Base-by-base conservation (phyloP, 805 yeast species). In the Kazachstania taianensis region DNA sequence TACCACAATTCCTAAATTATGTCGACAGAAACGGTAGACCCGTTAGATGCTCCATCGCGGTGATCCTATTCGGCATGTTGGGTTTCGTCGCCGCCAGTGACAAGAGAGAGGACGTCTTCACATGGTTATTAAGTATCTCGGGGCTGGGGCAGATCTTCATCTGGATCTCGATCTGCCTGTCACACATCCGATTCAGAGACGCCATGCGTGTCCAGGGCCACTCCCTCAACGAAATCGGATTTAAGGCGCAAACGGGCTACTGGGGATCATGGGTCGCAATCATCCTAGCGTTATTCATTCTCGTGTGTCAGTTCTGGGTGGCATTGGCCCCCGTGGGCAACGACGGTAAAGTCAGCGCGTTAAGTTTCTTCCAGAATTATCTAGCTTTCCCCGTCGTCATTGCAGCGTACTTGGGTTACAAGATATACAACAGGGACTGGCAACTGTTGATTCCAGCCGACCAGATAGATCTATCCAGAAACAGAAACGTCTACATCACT, bases 111-210 rank as follows among this genome's bases (percentile, higher is more conserved):
- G 69, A 61, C 6, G 78, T 80, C 20, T 83, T 82, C 62, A 65
- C 66, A 45, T 82, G 92, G 92, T 59, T 82, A 57, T 64, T 79
- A 49, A 81, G 87, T n/a, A 57, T 82, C 23, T 76, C 85, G 28
- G 87, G 87, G 41, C 63, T 82, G 43, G 75, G 86, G 1, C 75
- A 86, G n/a, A 65, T 81, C 41, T 74, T 80, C 59, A 77, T 83
- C 24, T 82, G 94, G 94, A 79, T 78, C 35, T 72, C 84, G 5
- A 75, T 81, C 43, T 75, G 80, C 51, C 59, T 71, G 28, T 72
- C 78, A 30, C 87, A 79, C 51, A 61, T 82, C 35, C 66, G 87
- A 46, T 80, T 79, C 62, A 75, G 83, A 50, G 45, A 65, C 37
- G 81, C 78, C 7, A 39, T 67, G 43, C 53, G 52, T n/a, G 60